These are phyloP conservation scores for Lecanicillium sp. DNA, from an alignment of 2,329 filamentous ascomycete genomes.

Conservation along the genomic window DNA sequence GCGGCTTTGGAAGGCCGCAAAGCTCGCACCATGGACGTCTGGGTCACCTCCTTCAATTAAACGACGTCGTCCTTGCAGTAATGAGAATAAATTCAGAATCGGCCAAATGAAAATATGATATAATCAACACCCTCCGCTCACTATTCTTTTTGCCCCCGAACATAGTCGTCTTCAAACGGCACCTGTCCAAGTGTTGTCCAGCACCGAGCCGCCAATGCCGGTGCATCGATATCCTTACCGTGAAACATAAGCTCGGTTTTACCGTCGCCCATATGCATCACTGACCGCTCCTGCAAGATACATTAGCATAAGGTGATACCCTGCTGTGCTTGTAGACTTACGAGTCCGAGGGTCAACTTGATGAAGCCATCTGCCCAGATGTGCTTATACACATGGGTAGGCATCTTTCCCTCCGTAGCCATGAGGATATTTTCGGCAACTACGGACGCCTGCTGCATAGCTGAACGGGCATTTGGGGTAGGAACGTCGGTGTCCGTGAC, in stretches of 20 bases:
- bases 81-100: background rate
- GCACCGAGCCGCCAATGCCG: conserved; percentile 36
- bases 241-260: conserved; percentile 37
- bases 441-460: conserved; percentile 45
- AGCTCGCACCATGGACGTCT: conserved; percentile 38
- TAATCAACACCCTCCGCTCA: background rate
- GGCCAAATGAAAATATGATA: background rate
- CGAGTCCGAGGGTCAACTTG: conserved; percentile 48
- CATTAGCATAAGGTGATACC: background rate
- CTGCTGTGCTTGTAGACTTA: conserved; percentile 25
- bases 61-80: background rate
- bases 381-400: conserved; percentile 34
- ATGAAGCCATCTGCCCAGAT: conserved; percentile 44
- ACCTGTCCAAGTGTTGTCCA: conserved; percentile 40
- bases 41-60: conserved; percentile 21
- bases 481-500: conserved; percentile 46
- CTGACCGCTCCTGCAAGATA: conserved; percentile 35
- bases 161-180: conserved; percentile 35
- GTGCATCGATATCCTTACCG: conserved; percentile 35
- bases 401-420: conserved; percentile 34
- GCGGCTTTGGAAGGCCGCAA: conserved; percentile 23
- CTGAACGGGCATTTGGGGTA: conserved; percentile 49
- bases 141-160: background rate
- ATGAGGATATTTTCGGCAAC: conserved; percentile 50
- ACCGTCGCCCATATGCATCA: conserved; percentile 38